These are phyloP conservation scores for Suillus brevipes DNA, from an alignment of 768 basidiomycete species.

Conservation along the genomic window DNA sequence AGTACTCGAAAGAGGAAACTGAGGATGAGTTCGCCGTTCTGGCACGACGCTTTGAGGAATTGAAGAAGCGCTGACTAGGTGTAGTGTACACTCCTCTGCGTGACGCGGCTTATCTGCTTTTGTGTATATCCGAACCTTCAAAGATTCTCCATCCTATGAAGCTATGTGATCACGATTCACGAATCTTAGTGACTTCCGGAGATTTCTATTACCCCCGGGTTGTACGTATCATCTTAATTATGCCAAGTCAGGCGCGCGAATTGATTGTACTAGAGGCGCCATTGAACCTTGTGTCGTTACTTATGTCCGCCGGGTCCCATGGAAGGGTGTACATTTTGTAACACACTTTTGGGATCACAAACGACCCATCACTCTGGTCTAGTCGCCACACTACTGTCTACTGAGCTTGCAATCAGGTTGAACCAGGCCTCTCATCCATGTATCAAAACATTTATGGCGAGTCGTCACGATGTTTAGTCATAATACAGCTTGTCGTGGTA, in stretches of 20 bases:
- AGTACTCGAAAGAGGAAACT: conserved; percentile 21
- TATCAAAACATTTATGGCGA: background rate
- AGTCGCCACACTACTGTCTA: background rate
- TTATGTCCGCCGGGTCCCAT: conserved; percentile 4
- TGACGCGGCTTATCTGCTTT: conserved; percentile 4
- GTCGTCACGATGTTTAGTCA: background rate
- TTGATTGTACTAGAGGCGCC: conserved; percentile 3
- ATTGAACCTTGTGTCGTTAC: background rate
- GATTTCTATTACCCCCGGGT: conserved; percentile 8
- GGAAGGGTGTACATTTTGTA: background rate
- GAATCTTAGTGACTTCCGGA: background rate
- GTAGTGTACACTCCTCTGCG: background rate
- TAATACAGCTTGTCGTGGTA: background rate
- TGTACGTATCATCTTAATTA: conserved; percentile 9
- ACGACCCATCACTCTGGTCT: background rate
- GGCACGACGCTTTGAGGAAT: conserved; percentile 76
- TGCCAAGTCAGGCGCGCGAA: conserved; percentile 6
- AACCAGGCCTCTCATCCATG: background rate
- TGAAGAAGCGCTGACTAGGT: conserved; percentile 71
- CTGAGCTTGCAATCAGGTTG: background rate
- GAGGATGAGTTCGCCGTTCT: conserved; percentile 78
- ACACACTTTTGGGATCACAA: background rate
- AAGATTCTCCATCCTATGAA: conserved; percentile 2
- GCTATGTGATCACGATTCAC: background rate
- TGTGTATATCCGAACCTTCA: conserved; percentile 2